Evolutionary conservation across 345 rosid species (phyloP).

Genomic region (Populus nigra): DNA sequence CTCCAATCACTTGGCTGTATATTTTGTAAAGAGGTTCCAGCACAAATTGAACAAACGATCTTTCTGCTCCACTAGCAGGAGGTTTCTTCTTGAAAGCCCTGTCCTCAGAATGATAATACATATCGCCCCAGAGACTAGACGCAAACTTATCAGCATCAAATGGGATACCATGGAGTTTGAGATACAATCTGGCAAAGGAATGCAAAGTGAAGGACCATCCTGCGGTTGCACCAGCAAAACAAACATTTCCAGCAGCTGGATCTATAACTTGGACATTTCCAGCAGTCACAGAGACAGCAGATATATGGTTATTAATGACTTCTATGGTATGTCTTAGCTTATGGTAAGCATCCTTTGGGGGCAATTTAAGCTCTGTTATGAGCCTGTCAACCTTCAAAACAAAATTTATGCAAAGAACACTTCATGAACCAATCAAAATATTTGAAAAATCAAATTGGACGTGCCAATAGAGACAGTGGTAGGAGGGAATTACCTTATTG

Average conservation of each 20-base stretch:
- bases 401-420: conserved; percentile 6
- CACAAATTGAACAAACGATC: conserved; percentile 91
- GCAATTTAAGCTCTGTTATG: conserved; percentile 92
- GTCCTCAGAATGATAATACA: conserved; percentile 71
- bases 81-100: conserved; percentile 73
- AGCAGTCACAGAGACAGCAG: conserved; percentile 84
- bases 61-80: conserved; percentile 81
- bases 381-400: conserved; percentile 79
- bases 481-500: conserved; percentile 56
- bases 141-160: conserved; percentile 91
- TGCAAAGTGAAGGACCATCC: conserved; percentile 99
- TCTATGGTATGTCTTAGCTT: conserved; percentile 94
- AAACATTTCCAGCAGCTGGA: conserved; percentile 89
- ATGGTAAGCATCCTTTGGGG: conserved; percentile 97
- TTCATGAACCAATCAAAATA: conserved; percentile 9
- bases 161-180: conserved; percentile 87
- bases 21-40: conserved; percentile 94
- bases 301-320: conserved; percentile 86
- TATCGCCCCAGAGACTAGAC: conserved; percentile 91
- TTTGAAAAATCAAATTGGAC: not conserved
- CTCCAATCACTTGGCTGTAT: conserved; percentile 98
- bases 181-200: conserved; percentile 87
- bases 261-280: conserved; percentile 81
- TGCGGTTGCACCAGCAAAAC: conserved; percentile 90
- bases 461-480: conserved; percentile 6